Conservation (phyloP, 2,329 filamentous ascomycete species). For the Pseudogymnoascus sp. region DNA sequence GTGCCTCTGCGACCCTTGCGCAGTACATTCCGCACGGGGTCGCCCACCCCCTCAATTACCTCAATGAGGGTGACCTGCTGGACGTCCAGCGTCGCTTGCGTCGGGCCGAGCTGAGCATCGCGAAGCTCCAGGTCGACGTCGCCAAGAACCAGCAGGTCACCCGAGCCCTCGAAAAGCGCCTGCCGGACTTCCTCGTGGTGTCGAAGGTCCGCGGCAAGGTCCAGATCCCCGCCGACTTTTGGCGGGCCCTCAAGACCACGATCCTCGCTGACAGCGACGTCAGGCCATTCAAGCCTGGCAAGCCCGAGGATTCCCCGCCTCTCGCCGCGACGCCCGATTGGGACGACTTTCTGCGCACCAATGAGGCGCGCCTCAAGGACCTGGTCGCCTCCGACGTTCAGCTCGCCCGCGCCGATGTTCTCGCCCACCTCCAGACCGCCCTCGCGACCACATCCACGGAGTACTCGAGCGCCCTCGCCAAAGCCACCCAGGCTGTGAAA, state of each 20-base stretch:
- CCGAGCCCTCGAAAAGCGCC: constrained; percentile 34
- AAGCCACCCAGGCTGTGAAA: not conserved
- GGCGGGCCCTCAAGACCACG: constrained; percentile 51
- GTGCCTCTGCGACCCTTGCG: constrained; percentile 9
- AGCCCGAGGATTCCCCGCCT: not conserved
- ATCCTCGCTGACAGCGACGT: constrained; percentile 37
- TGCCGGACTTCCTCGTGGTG: constrained; percentile 52
- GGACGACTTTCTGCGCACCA: constrained; percentile 38
- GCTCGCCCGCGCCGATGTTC: constrained; percentile 14
- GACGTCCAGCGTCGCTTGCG: constrained; percentile 18
- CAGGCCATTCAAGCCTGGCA: not conserved
- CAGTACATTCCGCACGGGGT: constrained; percentile 20
- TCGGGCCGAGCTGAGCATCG: constrained; percentile 3
- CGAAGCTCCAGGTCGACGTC: constrained; percentile 19
- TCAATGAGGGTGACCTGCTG: constrained; percentile 16
- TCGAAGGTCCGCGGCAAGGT: constrained; percentile 43
- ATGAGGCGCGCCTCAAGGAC: constrained; percentile 35
- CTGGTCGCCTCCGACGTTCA: constrained; percentile 33
- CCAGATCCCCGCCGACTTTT: constrained; percentile 54
- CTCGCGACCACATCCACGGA: not conserved
- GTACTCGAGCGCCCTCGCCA: not conserved
- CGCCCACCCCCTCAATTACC: constrained; percentile 14
- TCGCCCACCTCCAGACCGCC: not conserved
- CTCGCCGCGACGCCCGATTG: not conserved
- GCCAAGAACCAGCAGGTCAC: constrained; percentile 26